Conservation (phyloP, 2,329 filamentous ascomycete species). For the Blastomyces percursus region DNA sequence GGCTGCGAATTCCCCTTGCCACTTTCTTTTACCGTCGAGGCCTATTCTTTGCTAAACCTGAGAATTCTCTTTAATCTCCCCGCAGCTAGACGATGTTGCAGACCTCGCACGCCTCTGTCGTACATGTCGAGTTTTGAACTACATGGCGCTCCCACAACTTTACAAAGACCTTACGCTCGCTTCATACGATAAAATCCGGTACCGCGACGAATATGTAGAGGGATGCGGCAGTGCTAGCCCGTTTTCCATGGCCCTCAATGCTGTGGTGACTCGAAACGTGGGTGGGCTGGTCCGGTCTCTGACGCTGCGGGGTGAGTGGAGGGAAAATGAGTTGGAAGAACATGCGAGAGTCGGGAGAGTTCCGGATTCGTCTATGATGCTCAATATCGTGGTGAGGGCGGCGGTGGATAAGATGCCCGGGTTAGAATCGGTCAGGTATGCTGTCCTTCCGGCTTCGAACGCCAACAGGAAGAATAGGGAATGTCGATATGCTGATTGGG, state of each 20-base stretch:
- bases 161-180: slow-evolving; percentile 47
- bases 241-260: slow-evolving; percentile 53
- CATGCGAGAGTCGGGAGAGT: slow-evolving; percentile 47
- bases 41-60: neutral
- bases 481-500: slow-evolving; percentile 1
- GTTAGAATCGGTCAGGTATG: slow-evolving; percentile 43
- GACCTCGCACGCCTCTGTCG: slow-evolving; percentile 50
- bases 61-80: slow-evolving; percentile 6
- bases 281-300: slow-evolving; percentile 44
- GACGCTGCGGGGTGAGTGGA: slow-evolving; percentile 46
- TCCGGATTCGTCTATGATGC: slow-evolving; percentile 53
- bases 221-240: slow-evolving; percentile 53
- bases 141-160: slow-evolving; percentile 52
- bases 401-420: slow-evolving; percentile 49
- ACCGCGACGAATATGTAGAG: slow-evolving; percentile 46
- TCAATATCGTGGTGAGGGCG: slow-evolving; percentile 49
- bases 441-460: neutral
- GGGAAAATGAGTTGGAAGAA: slow-evolving; percentile 47
- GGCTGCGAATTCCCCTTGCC: neutral
- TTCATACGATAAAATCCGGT: slow-evolving; percentile 49
- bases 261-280: slow-evolving; percentile 47
- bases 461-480: neutral
- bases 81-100: slow-evolving; percentile 45
- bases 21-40: neutral
- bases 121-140: slow-evolving; percentile 51